Evolutionary conservation across 495 filamentous ascomycete genomes (phyloP), one percentile per base, ranked within the genome.

Genomic region (Ascobolus immersus): DNA sequence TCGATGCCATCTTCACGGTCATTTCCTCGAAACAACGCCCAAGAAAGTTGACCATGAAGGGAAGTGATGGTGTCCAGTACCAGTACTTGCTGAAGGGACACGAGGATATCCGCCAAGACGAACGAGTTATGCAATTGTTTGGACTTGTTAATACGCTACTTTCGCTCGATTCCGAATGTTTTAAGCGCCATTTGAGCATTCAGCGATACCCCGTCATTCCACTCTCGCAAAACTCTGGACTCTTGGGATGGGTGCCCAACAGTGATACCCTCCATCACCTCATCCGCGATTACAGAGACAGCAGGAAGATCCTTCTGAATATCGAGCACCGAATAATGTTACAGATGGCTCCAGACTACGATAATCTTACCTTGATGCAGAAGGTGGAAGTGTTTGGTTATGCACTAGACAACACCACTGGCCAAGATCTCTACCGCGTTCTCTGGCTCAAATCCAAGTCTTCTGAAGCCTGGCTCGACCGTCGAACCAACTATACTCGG

Each of bases 281-380:
- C 13, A 94, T 99, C 46, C 70, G 89, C 35, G 86, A 99, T 50
- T 99, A 99, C 49, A 70, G 86, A 33, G 89, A 99, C 50, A 86
- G 77, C 35, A 71, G 86, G 19, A 89, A 90, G 45, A 99, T 99
- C 39, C 60, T 99, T 17, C 69, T 99, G 29, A 99, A 99, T 44
- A 99, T 99, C 39, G 86, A 99, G 54, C 86, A 99, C 45, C 74
- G 86, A 17, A 94, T 99, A 46, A 99, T 99, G 86, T 60, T 99
- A 21, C 86, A 99, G 50, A 99, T 99, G 86, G 86, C 86, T 9
- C 89, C 86, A 2, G 86, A 99, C 51, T 94, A 93, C 47, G 86
- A 99, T 41, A 92, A 89, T 41, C 67, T 99, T 10, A 92, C 86
- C 0, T 65, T 99, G 18, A 99, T 99, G 89, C 89, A 99, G 51